These are phyloP conservation scores for Diplodia scrobiculata DNA, from an alignment of 2,329 filamentous ascomycete species.

Conservation along the genomic window DNA sequence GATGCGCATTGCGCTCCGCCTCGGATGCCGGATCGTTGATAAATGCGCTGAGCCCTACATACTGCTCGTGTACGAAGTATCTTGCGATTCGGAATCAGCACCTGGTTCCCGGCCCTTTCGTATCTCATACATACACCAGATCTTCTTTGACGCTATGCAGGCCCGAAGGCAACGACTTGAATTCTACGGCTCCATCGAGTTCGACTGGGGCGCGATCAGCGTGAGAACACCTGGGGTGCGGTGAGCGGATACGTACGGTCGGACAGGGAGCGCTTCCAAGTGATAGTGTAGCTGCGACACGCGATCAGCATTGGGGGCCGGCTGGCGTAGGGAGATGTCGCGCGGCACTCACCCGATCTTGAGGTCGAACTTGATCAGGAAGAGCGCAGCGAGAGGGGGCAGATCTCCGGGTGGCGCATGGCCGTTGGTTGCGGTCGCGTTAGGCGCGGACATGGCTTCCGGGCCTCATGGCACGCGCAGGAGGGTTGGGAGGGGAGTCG, in stretches of 20 bases:
- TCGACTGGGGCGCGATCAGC: conserved; percentile 46
- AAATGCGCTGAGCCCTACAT: conserved; percentile 90
- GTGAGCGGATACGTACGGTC: conserved; percentile 56
- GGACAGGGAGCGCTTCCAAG: conserved; percentile 75
- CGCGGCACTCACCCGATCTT: conserved; percentile 70
- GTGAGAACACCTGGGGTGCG: not conserved
- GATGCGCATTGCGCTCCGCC: conserved; percentile 80
- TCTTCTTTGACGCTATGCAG: conserved; percentile 86
- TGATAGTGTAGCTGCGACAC: conserved; percentile 68
- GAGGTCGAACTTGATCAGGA: conserved; percentile 89
- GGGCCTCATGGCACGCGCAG: conserved; percentile 26
- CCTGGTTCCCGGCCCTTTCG: no score
- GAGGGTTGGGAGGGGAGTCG: conserved; percentile 8
- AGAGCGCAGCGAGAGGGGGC: conserved; percentile 70
- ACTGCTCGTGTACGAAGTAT: conserved; percentile 85
- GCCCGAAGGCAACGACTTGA: conserved; percentile 92
- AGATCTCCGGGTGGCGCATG: conserved; percentile 14
- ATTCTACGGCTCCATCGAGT: conserved; percentile 87
- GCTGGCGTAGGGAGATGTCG: not conserved
- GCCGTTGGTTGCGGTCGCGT: conserved; percentile 20
- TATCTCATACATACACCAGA: conserved; percentile 57
- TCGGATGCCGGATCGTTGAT: conserved; percentile 79
- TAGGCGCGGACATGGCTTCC: conserved; percentile 29
- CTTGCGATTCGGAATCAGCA: conserved; percentile 48
- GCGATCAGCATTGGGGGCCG: conserved; percentile 8